These are phyloP conservation scores for Citrullus colocynthis DNA, from an alignment of 306 rosid genomes.

Conservation along the genomic window DNA sequence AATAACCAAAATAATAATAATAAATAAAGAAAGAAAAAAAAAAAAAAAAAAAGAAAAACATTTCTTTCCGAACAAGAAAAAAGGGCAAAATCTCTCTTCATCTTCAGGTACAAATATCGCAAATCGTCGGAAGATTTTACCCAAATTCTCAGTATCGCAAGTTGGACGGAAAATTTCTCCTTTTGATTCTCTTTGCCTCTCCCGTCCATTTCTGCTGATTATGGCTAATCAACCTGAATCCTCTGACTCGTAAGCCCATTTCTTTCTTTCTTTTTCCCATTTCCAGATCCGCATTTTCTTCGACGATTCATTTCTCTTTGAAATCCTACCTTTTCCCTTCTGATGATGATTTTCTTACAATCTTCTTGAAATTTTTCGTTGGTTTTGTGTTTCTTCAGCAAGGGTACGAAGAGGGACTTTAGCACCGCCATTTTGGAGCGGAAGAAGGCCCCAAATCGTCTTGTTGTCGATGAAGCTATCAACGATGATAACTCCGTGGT, in stretches of 20 bases:
- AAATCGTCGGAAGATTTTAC: background rate
- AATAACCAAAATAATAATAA: background rate
- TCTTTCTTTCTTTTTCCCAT: background rate
- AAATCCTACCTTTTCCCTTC: background rate
- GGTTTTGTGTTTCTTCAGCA: constrained; percentile 22
- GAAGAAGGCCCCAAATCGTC: constrained; percentile 80
- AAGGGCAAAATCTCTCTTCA: constrained; percentile 10
- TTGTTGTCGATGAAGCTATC: constrained; percentile 82
- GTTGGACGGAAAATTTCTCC: constrained; percentile 10
- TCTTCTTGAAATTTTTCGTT: background rate
- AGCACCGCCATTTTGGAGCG: constrained; percentile 91
- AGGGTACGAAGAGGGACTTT: constrained; percentile 73
- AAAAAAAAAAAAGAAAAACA: background rate
- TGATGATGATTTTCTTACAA: background rate
- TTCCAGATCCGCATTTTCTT: constrained; percentile 14
- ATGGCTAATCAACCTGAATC: constrained; percentile 75
- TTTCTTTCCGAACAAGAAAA: constrained; percentile 37
- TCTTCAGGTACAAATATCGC: constrained; percentile 9
- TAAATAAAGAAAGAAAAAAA: background rate
- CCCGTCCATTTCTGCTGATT: background rate
- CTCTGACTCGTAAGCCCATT: constrained; percentile 57
- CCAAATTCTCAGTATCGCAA: background rate
- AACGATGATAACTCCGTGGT: constrained; percentile 95
- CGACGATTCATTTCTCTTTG: background rate
- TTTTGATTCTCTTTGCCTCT: constrained; percentile 1